Percentiles rank a stretch among this genome's conserved stretches.
These are phyloP conservation scores for Diaporthe amygdali DNA, from an alignment of 2,329 filamentous ascomycete genomes.

Conservation along the genomic window DNA sequence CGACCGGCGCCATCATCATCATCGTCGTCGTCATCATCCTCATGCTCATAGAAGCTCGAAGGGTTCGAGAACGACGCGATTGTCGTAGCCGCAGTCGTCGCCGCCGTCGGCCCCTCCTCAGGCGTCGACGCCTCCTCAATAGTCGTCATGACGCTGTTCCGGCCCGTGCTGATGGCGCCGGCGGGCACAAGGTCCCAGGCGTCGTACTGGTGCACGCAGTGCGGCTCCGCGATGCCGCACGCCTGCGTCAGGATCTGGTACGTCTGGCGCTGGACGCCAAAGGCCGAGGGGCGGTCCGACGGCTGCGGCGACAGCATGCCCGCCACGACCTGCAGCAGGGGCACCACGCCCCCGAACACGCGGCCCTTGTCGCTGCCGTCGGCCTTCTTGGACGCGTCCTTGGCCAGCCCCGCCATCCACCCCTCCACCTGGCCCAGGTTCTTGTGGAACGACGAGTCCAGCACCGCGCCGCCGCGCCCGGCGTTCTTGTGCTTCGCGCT, in stretches of 20 bases:
- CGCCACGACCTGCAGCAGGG: conserved; percentile 57
- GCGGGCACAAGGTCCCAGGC: conserved; percentile 31
- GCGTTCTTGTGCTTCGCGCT: conserved; percentile 66
- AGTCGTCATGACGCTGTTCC: conserved; percentile 6
- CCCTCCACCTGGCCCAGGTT: conserved; percentile 71
- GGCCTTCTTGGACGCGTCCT: conserved; percentile 59
- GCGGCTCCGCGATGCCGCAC: conserved; percentile 54
- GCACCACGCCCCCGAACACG: conserved; percentile 55
- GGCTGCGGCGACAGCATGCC: conserved; percentile 61
- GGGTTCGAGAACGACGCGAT: not conserved
- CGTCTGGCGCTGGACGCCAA: conserved; percentile 56
- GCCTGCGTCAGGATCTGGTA: conserved; percentile 57
- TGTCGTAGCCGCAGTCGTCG: not conserved
- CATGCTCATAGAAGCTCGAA: not conserved
- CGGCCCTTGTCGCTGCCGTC: conserved; percentile 36
- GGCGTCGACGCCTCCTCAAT: conserved; percentile 7
- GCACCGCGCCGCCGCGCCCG: conserved; percentile 63
- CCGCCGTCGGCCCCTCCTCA: not conserved
- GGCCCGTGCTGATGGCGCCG: not conserved
- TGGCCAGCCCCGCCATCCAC: conserved; percentile 69
- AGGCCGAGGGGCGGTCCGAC: conserved; percentile 56
- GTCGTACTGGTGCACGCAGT: conserved; percentile 58
- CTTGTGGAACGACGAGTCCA: conserved; percentile 75
- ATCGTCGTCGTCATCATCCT: not conserved
- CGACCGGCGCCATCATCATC: not conserved